Evolutionary conservation across 192 early-diverging fungal genomes (phyloP).

Genomic region (Backusella mclennaniae): DNA sequence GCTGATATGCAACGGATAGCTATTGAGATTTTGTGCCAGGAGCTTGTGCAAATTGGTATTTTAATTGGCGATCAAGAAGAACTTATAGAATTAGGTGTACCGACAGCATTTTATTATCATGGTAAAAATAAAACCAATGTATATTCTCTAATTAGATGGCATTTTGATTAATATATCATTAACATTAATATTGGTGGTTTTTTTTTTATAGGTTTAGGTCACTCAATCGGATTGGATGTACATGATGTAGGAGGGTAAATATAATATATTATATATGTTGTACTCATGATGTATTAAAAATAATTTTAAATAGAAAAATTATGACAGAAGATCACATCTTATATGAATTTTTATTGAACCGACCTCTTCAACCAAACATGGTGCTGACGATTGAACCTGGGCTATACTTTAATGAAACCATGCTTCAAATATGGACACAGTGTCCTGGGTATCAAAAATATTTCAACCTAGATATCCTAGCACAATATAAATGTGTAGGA

Average conservation of each 20-base stretch:
- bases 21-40: conserved; percentile 57
- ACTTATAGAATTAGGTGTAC: conserved; percentile 64
- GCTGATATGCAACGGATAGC: conserved; percentile 87
- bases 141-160: not conserved
- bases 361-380: conserved; percentile 74
- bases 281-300: not conserved
- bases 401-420: conserved; percentile 83
- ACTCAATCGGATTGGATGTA: conserved; percentile 87
- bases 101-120: conserved; percentile 86
- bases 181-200: not conserved
- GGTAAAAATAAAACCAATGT: conserved; percentile 31
- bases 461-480: conserved; percentile 68
- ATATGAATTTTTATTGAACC: conserved; percentile 3
- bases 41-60: conserved; percentile 70
- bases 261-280: not conserved
- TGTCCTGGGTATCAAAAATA: conserved; percentile 57
- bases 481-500: conserved; percentile 68
- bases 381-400: conserved; percentile 93
- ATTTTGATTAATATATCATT: not conserved
- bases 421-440: conserved; percentile 64
- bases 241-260: conserved; percentile 88
- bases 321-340: not conserved
- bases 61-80: conserved; percentile 59
- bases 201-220: conserved; percentile 63
- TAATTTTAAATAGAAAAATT: not conserved